Conservation (phyloP, 257 asterid genomes). For the Misopates orontium region DNA sequence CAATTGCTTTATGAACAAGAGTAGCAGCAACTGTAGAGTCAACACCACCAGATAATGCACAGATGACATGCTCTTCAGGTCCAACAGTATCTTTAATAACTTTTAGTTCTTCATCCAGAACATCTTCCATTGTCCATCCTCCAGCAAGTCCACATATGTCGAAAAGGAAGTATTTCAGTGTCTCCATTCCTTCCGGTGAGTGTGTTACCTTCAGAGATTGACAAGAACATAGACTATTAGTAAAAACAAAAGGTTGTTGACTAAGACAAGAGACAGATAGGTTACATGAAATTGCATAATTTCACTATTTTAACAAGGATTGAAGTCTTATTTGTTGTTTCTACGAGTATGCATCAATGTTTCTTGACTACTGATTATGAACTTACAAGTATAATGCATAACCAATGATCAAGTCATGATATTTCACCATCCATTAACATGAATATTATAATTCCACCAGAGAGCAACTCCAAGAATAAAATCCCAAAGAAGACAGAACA, state of each 20-base stretch:
- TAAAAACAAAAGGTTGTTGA: not conserved
- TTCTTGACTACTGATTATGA: too few species aligned
- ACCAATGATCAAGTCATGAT: too few species aligned
- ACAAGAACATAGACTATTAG: not conserved
- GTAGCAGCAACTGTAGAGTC: constrained; percentile 98
- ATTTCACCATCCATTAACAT: too few species aligned
- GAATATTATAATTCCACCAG: too few species aligned
- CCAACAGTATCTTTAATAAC: constrained; percentile 63
- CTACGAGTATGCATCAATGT: too few species aligned
- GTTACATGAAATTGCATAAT: too few species aligned
- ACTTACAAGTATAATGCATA: too few species aligned
- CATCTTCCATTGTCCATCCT: constrained; percentile 90
- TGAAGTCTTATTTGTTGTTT: too few species aligned
- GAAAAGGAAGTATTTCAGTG: constrained; percentile 70
- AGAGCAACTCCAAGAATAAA: too few species aligned
- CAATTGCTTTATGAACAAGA: constrained; percentile 91
- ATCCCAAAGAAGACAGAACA: not conserved
- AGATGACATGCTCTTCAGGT: constrained; percentile 80
- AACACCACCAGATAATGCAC: constrained; percentile 98
- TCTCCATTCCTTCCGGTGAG: constrained; percentile 91
- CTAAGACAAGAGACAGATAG: not conserved
- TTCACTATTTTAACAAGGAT: too few species aligned
- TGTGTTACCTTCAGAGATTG: constrained; percentile 74
- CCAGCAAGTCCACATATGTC: constrained; percentile 74
- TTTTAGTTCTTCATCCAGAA: constrained; percentile 80